Conservation (phyloP, 2,329 filamentous ascomycete species). For the Talaromyces sp. region DNA sequence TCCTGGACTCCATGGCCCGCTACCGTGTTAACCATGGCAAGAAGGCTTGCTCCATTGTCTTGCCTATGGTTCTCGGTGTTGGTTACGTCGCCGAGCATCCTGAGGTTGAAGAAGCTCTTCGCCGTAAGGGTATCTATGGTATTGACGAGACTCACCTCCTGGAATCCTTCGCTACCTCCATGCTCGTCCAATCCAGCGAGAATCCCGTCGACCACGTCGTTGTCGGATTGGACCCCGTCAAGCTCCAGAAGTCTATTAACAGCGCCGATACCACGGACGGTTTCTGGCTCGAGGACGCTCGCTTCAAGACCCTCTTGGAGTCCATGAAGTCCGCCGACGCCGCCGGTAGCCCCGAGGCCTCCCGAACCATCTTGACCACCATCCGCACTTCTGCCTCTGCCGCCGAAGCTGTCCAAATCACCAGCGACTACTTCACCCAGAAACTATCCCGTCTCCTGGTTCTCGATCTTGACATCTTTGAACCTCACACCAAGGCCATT, state of each 20-base stretch:
- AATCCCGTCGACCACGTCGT: constrained; percentile 2
- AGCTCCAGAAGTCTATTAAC: neutral
- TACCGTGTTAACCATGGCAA: constrained; percentile 28
- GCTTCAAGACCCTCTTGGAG: constrained; percentile 1
- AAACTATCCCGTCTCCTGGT: neutral
- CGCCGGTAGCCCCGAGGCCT: neutral
- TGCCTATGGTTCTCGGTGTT: constrained; percentile 29
- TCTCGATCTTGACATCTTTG: neutral
- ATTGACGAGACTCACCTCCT: constrained; percentile 10
- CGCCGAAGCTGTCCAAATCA: neutral
- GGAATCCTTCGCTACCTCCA: constrained; percentile 1
- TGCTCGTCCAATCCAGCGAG: neutral
- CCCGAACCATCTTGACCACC: neutral
- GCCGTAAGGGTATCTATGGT: constrained; percentile 10
- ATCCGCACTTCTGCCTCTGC: neutral
- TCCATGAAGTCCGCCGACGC: constrained; percentile 1
- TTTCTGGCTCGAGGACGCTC: constrained; percentile 10
- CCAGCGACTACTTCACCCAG: constrained; percentile 1
- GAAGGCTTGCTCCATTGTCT: constrained; percentile 25
- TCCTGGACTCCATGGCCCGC: constrained; percentile 33
- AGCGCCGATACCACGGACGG: constrained; percentile 1
- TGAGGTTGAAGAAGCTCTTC: constrained; percentile 15
- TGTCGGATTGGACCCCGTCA: constrained; percentile 7
- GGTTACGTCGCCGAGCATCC: constrained; percentile 27
- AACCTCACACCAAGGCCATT: neutral